phyloP scores from a whole-genome alignment of 192 early-diverging fungal genomes.

The Podila epicladia region DNA sequence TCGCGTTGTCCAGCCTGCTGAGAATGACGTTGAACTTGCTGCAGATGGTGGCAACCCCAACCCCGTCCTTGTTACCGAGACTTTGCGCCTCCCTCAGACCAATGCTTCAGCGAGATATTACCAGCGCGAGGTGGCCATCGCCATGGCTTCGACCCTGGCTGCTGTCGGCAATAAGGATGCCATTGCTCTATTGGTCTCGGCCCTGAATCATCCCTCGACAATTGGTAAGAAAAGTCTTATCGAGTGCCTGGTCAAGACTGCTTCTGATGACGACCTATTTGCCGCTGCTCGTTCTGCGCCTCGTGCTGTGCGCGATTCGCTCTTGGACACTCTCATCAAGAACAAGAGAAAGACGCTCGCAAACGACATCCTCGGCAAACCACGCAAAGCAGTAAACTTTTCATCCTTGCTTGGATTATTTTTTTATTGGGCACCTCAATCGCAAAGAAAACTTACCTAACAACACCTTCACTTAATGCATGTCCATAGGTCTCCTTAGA shows the following conservation, averaged over 20 bases:
- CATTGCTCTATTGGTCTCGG: conserved; percentile 10
- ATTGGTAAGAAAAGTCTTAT: conserved; percentile 27
- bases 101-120: conserved; percentile 34
- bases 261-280: conserved; percentile 25
- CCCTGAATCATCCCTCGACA: conserved; percentile 27
- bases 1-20: conserved; percentile 7
- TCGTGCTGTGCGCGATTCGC: conserved; percentile 25
- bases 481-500: not conserved
- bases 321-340: conserved; percentile 11
- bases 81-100: conserved; percentile 24
- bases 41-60: conserved; percentile 36
- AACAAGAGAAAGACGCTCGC: conserved; percentile 25
- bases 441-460: not conserved
- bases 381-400: conserved; percentile 10
- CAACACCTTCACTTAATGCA: not conserved
- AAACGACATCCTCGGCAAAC: conserved; percentile 27
- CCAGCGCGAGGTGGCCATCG: conserved; percentile 14
- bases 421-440: not conserved
- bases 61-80: conserved; percentile 16
- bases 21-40: conserved; percentile 17
- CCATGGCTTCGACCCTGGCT: conserved; percentile 23
- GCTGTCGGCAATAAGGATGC: conserved; percentile 3
- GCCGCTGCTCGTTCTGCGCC: conserved; percentile 9
- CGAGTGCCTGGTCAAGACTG: conserved; percentile 16
- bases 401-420: not conserved